These are phyloP conservation scores for Suzukiozyma palmioleophila DNA, from an alignment of 1,139 yeast genomes.

Conservation along the genomic window DNA sequence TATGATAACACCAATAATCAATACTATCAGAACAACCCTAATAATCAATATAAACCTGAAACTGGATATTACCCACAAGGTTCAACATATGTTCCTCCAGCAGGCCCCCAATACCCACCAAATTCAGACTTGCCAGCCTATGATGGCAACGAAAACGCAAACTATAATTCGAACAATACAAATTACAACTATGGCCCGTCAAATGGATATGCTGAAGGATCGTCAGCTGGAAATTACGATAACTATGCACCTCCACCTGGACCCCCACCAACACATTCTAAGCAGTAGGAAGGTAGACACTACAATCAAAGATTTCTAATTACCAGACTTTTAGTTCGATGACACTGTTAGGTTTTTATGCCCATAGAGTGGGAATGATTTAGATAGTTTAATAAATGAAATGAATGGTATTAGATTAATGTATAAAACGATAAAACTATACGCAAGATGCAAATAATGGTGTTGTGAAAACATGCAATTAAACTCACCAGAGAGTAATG, in stretches of 20 bases:
- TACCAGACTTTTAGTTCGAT: too few species aligned
- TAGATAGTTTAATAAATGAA: too few species aligned
- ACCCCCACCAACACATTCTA: conserved; percentile 2
- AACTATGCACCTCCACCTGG: conserved; percentile 2
- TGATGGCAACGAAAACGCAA: not conserved
- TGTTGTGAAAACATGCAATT: too few species aligned
- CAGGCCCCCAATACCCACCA: not conserved
- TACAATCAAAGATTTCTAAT: too few species aligned
- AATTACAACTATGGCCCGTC: not conserved
- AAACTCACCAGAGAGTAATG: too few species aligned
- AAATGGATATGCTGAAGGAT: not conserved
- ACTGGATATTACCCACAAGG: not conserved
- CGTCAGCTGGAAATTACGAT: not conserved
- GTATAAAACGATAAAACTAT: too few species aligned
- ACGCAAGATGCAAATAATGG: too few species aligned
- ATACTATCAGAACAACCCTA: conserved; percentile 1
- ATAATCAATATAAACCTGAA: conserved; percentile 1
- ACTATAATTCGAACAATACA: not conserved
- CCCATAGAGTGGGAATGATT: too few species aligned
- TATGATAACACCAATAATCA: not conserved
- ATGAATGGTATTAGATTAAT: too few species aligned
- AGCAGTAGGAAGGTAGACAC: not conserved
- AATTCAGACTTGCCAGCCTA: not conserved
- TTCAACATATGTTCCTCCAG: not conserved
- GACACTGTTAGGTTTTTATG: too few species aligned